Conservation (phyloP, 805 yeast genomes). For the Clavispora fructus region DNA sequence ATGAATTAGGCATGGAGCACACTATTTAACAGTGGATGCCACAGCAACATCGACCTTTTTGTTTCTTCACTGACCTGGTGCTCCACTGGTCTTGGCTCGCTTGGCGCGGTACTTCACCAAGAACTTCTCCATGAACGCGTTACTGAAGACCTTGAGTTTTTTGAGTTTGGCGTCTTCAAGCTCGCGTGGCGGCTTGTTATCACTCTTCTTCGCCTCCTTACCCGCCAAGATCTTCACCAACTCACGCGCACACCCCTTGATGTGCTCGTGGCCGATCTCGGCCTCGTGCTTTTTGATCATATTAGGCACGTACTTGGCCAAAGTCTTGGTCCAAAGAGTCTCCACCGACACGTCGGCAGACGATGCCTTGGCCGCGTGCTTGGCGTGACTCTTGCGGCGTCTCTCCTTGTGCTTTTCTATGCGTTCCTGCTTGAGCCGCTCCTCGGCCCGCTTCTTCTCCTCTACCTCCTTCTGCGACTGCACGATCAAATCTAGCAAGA, state of each 20-base stretch:
- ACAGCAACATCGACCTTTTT: too few relatives aligned
- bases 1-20: too few relatives aligned
- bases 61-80: too few relatives aligned
- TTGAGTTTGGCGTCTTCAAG: conserved; percentile 59
- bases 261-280: conserved; percentile 64
- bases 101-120: conserved; percentile 43
- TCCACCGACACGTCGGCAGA: conserved; percentile 12
- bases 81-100: conserved; percentile 12
- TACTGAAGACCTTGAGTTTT: conserved; percentile 64
- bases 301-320: conserved; percentile 80
- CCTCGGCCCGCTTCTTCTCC: conserved; percentile 24
- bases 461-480: conserved; percentile 27
- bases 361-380: neutral
- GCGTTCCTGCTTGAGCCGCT: conserved; percentile 17
- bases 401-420: conserved; percentile 19
- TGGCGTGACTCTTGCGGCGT: conserved; percentile 6
- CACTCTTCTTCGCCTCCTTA: conserved; percentile 58
- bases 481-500: conserved; percentile 31
- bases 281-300: conserved; percentile 59
- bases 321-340: conserved; percentile 38
- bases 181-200: conserved; percentile 46
- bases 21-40: too few relatives aligned
- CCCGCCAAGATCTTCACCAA: conserved; percentile 60
- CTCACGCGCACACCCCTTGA: conserved; percentile 77
- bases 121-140: conserved; percentile 63